Evolutionary conservation across 1,284 basidiomycete species (phyloP).

Genomic region (Stygiomarasmius scandens): DNA sequence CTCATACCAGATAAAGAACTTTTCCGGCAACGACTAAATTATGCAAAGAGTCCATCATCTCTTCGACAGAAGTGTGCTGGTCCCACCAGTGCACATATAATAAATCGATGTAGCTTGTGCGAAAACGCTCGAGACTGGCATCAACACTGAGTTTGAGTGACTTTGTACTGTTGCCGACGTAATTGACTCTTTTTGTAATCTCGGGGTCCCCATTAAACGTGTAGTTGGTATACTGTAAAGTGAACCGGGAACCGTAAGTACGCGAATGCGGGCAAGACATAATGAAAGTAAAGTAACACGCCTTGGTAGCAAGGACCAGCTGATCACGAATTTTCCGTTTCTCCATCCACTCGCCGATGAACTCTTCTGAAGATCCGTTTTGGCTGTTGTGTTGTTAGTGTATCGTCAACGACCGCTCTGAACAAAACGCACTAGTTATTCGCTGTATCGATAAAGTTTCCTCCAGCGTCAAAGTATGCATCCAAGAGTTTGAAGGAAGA

Average conservation of each 20-base stretch:
- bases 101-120: conserved; percentile 58
- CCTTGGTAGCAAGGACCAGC: conserved; percentile 12
- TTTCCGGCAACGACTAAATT: conserved; percentile 47
- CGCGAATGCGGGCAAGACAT: no score
- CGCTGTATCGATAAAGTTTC: conserved; percentile 12
- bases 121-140: conserved; percentile 55
- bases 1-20: conserved; percentile 49
- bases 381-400: background rate
- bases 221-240: conserved; percentile 15
- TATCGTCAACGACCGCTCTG: background rate
- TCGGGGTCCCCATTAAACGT: background rate
- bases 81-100: conserved; percentile 62
- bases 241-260: background rate
- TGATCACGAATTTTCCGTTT: conserved; percentile 1
- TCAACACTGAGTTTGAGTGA: conserved; percentile 46
- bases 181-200: conserved; percentile 7
- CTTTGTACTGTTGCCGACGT: conserved; percentile 31
- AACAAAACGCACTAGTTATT: conserved; percentile 10
- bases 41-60: conserved; percentile 57
- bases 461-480: conserved; percentile 11
- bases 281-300: conserved; percentile 14
- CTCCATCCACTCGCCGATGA: conserved; percentile 15
- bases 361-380: conserved; percentile 11
- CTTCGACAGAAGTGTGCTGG: conserved; percentile 53
- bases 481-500: conserved; percentile 10